Evolutionary conservation across 345 rosid genomes (phyloP), one percentile per base, ranked within the genome.

Genomic region (Erucastrum elatum): DNA sequence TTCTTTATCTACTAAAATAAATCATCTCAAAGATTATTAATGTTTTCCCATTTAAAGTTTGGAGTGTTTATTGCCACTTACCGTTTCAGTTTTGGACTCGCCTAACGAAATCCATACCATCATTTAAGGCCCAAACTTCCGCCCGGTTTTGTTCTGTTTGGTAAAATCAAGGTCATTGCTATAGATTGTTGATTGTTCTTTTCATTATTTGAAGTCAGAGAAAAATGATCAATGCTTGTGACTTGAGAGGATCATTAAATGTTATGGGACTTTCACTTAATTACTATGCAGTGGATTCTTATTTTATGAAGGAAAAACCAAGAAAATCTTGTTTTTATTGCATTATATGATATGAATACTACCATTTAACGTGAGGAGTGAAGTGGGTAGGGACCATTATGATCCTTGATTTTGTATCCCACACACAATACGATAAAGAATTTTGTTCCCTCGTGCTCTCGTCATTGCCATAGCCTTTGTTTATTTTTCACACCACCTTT

Each of bases 251-350:
- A 61, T 46, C 74, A 68, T 2, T 68, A 13, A 76, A 60, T 68
- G 63, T 21, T 68, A 44, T 31, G 25, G 62, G 53, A 69, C 51
- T 68, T 60, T 68, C 35, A 21, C 63, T 61, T 46, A 11, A 65
- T 15, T 55, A 31, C 67, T 76, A 67, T 35, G 72, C 41, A 44
- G 68, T 61, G 80, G 55, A 68, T 49, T 69, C 59, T 11, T 68
- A 69, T 75, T 26, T 37, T 17, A 11, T 7, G 33, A 13, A 15
- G 33, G 27, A 55, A 58, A 31, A 39, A 13, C 39, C 30, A 68
- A 68, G 6, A 9, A 60, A 76, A 31, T 5, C 6, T 70, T 63
- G 70, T 70, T 77, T 77, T 69, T 77, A 56, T n/a, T 70, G 64
- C 3, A 12, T 49, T 34, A 70, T 70, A 27, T 10, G 46, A 15